Percentiles rank a stretch among this genome's conserved stretches.
phyloP scores from a whole-genome alignment of 2,329 filamentous ascomycete species.

The Basipetospora chlamydospora region DNA sequence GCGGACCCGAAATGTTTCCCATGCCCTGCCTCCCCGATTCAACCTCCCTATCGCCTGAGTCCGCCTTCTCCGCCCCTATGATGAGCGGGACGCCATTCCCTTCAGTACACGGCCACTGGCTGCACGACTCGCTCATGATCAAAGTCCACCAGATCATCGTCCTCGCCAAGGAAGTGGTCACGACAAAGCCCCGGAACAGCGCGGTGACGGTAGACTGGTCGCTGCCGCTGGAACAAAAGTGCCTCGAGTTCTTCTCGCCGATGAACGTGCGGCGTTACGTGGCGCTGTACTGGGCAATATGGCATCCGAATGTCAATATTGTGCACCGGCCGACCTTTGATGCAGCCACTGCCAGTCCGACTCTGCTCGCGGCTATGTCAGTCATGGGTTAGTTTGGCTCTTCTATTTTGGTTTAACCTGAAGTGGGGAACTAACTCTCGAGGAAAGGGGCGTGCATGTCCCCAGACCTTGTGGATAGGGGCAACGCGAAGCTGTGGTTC shows the following conservation, averaged over 20 bases:
- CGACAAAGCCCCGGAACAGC: slow-evolving; percentile 19
- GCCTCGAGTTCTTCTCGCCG: slow-evolving; percentile 14
- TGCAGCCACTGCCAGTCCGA: slow-evolving; percentile 13
- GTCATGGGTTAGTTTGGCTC: slow-evolving; percentile 17
- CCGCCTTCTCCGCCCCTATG: no score
- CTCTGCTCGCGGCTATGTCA: slow-evolving; percentile 19
- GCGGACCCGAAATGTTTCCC: no score
- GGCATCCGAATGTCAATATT: slow-evolving; percentile 22
- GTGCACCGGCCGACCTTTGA: slow-evolving; percentile 21
- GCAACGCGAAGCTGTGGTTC: slow-evolving; percentile 19
- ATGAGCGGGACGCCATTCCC: slow-evolving; percentile 6
- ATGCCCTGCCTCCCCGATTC: neutral
- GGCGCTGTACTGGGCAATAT: slow-evolving; percentile 20
- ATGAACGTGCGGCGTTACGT: slow-evolving; percentile 16
- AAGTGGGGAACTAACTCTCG: no score
- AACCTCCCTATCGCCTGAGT: neutral
- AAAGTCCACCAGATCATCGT: slow-evolving; percentile 21
- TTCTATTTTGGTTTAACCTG: no score
- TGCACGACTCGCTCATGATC: slow-evolving; percentile 18
- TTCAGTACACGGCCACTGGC: slow-evolving; percentile 1
- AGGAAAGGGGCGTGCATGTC: slow-evolving; percentile 17
- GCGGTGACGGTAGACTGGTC: slow-evolving; percentile 19
- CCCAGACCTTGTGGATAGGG: slow-evolving; percentile 15
- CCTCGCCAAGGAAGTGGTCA: slow-evolving; percentile 19
- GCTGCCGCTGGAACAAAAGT: slow-evolving; percentile 14